A percentile compares a stretch with the other conserved stretches of the same genome.
Conservation (phyloP, 176 grass and related monocot species). For the Oryza glumipatula region DNA sequence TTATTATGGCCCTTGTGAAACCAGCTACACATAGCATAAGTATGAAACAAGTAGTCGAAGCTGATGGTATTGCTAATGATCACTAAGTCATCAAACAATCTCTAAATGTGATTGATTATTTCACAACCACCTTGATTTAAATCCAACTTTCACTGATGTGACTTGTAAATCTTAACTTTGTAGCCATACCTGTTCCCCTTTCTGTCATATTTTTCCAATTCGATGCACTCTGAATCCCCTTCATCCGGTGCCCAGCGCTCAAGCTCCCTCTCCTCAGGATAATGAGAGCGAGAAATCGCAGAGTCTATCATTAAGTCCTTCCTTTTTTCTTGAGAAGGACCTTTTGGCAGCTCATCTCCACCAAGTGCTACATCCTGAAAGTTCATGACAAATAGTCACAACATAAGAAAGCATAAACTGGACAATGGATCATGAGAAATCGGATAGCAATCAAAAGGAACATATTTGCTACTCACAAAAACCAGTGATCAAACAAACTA, state of each 20-base stretch:
- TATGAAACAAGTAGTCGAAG: conserved; percentile 22
- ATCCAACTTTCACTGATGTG: conserved; percentile 18
- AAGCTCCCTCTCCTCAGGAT: conserved; percentile 86
- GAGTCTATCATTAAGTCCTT: conserved; percentile 97
- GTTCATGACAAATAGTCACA: conserved; percentile 36
- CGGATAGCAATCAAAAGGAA: conserved; percentile 20
- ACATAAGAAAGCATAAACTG: not conserved
- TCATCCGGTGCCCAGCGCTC: conserved; percentile 91
- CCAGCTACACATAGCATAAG: conserved; percentile 15
- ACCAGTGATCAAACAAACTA: not conserved
- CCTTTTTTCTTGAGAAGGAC: conserved; percentile 73
- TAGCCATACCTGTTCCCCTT: conserved; percentile 72
- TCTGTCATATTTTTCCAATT: conserved; percentile 80
- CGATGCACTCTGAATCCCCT: conserved; percentile 80
- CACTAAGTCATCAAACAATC: conserved; percentile 10
- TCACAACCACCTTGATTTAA: not conserved
- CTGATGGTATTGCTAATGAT: not conserved
- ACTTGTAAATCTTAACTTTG: conserved; percentile 5
- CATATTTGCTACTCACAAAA: conserved; percentile 15
- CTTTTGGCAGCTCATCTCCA: conserved; percentile 65
- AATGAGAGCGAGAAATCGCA: conserved; percentile 82
- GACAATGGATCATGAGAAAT: not conserved
- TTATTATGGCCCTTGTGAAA: not conserved
- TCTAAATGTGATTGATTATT: not conserved
- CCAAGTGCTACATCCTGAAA: conserved; percentile 82